Evolutionary conservation across 2,329 filamentous ascomycete genomes (phyloP).

Genomic region (Rugonectria rugulosa): DNA sequence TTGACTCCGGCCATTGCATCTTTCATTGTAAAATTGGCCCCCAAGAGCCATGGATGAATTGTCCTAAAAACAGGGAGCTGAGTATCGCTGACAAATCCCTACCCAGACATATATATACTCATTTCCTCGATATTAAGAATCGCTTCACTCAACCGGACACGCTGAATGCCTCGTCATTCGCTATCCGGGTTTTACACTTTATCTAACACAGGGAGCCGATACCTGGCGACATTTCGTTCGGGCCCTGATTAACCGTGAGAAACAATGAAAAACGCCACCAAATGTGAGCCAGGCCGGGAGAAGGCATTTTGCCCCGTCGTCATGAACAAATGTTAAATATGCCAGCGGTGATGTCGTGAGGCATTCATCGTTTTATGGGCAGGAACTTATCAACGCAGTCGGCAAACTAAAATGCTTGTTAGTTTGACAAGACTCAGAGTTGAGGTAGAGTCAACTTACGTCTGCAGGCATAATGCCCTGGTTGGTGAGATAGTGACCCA

Average conservation of each 20-base stretch:
- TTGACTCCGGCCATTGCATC: neutral
- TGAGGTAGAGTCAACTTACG: slow-evolving; percentile 34
- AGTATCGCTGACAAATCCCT: slow-evolving; percentile 7
- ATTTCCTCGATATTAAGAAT: slow-evolving; percentile 33
- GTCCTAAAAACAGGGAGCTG: slow-evolving; percentile 17
- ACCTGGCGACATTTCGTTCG: neutral
- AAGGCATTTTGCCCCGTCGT: slow-evolving; percentile 18
- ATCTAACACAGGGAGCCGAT: slow-evolving; percentile 12
- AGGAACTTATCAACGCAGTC: slow-evolving; percentile 38
- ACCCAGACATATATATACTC: slow-evolving; percentile 18
- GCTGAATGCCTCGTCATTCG: slow-evolving; percentile 12
- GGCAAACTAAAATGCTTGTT: slow-evolving; percentile 30
- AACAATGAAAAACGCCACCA: slow-evolving; percentile 26
- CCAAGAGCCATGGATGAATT: slow-evolving; percentile 11
- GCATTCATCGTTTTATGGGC: slow-evolving; percentile 31
- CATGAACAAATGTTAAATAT: slow-evolving; percentile 28
- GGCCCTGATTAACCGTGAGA: slow-evolving; percentile 17
- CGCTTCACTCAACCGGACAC: slow-evolving; percentile 17
- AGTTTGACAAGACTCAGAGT: neutral
- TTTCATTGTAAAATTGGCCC: slow-evolving; percentile 12
- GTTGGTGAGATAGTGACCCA: slow-evolving; percentile 70
- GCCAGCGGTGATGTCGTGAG: slow-evolving; percentile 4
- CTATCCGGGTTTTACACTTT: slow-evolving; percentile 24
- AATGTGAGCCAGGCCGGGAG: slow-evolving; percentile 23
- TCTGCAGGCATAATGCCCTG: slow-evolving; percentile 57